Evolutionary conservation across 2,329 filamentous ascomycete genomes (phyloP).

Genomic region (Aureobasidium sp.): DNA sequence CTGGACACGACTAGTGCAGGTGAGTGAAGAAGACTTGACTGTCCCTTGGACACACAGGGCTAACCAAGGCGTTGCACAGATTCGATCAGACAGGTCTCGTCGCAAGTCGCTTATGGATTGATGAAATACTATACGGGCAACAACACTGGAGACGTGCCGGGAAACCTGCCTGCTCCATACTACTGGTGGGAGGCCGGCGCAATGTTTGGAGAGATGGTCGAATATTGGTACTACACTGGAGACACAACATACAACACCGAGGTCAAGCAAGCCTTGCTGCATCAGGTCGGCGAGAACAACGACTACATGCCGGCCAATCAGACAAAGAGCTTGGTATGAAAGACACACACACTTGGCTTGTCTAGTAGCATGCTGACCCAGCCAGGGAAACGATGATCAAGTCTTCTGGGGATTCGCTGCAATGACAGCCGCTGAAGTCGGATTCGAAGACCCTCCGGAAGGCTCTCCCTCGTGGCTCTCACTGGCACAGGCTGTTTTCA

Average conservation of each 20-base stretch:
- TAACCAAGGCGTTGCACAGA: constrained; percentile 16
- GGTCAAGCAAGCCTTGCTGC: constrained; percentile 51
- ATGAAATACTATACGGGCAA: constrained; percentile 32
- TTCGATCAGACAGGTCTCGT: constrained; percentile 29
- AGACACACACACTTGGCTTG: background rate
- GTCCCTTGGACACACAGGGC: background rate
- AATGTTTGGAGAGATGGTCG: constrained; percentile 60
- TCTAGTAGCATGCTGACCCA: background rate
- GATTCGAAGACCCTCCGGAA: constrained; percentile 58
- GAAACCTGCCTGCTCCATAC: constrained; percentile 47
- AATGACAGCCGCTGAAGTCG: constrained; percentile 70
- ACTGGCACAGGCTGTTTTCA: constrained; percentile 71
- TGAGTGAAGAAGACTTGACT: background rate
- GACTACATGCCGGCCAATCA: constrained; percentile 52
- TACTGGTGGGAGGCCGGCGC: constrained; percentile 67
- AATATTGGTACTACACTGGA: constrained; percentile 64
- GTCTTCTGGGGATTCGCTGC: constrained; percentile 63
- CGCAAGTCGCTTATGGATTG: constrained; percentile 26
- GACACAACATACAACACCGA: constrained; percentile 57
- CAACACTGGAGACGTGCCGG: constrained; percentile 26
- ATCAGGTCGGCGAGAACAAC: constrained; percentile 50
- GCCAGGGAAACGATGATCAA: constrained; percentile 50
- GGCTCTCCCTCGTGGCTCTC: constrained; percentile 56
- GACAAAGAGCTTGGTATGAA: constrained; percentile 27
- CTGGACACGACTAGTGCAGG: constrained; percentile 5